Conservation (phyloP, 2,329 filamentous ascomycete genomes). For the Raffaelea ambrosiae region DNA sequence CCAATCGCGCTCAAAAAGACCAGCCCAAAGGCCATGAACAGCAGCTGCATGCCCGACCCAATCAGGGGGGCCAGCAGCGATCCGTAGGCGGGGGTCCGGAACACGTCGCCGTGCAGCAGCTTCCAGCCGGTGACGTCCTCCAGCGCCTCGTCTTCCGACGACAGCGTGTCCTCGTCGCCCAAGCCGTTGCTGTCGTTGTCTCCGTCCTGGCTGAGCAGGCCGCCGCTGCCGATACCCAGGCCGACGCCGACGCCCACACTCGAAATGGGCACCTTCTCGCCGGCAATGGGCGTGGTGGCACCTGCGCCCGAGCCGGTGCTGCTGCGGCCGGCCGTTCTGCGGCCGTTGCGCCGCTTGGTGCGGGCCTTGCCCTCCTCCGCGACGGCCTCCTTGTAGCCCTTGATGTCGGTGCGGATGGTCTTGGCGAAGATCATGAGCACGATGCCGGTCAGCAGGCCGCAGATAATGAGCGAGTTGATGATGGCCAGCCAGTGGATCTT, state of each 20-base stretch:
- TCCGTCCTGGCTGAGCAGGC: conserved; percentile 45
- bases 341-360: conserved; percentile 37
- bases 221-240: conserved; percentile 23
- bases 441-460: conserved; percentile 66
- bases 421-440: conserved; percentile 74
- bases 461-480: conserved; percentile 78
- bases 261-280: conserved; percentile 37
- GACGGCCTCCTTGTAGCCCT: conserved; percentile 57
- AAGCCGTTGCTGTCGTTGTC: conserved; percentile 35
- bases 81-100: conserved; percentile 63
- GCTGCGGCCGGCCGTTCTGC: conserved; percentile 17
- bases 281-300: conserved; percentile 27
- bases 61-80: conserved; percentile 70
- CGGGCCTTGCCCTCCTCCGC: conserved; percentile 59
- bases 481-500: conserved; percentile 85
- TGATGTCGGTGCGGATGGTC: conserved; percentile 72
- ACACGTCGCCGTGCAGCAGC: conserved; percentile 79
- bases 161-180: conserved; percentile 38
- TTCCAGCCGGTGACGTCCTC: conserved; percentile 88
- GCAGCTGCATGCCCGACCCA: conserved; percentile 77
- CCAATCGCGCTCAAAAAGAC: conserved; percentile 67
- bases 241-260: conserved; percentile 14
- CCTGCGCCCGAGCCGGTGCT: conserved; percentile 21
- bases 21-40: conserved; percentile 71
- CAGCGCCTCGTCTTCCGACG: conserved; percentile 61